Percentiles rank a stretch among this genome's conserved stretches.
Evolutionary conservation across 306 rosid species (phyloP).

Genomic region (Benincasa hispida): DNA sequence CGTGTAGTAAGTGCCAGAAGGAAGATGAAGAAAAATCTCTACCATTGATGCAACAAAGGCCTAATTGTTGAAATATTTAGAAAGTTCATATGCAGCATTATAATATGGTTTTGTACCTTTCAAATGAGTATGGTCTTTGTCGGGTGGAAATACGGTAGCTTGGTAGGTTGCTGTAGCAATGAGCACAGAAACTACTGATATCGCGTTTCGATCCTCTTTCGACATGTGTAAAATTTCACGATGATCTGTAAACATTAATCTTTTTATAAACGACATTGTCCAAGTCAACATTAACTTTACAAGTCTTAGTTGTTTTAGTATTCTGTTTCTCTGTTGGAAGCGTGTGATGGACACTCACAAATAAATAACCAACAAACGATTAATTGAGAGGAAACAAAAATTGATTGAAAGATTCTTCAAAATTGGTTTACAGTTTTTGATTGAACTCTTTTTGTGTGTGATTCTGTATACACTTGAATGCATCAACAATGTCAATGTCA

Average conservation of each 20-base stretch:
- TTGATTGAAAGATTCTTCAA: too few species aligned
- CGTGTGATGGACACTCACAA: too few species aligned
- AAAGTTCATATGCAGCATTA: neutral
- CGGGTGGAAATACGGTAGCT: conserved; percentile 7
- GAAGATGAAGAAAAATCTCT: neutral
- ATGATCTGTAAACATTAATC: neutral
- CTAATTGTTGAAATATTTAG: neutral
- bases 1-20: neutral
- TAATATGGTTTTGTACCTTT: too few species aligned
- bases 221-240: neutral
- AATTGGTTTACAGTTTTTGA: too few species aligned
- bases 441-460: too few species aligned
- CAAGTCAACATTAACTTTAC: neutral
- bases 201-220: conserved; percentile 2
- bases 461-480: too few species aligned
- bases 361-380: too few species aligned
- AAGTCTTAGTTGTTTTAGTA: neutral
- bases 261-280: neutral
- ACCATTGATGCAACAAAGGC: neutral
- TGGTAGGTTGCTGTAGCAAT: conserved; percentile 15
- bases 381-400: too few species aligned
- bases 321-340: too few species aligned
- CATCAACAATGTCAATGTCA: too few species aligned
- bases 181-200: conserved; percentile 11
- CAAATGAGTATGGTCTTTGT: neutral